Conservation (phyloP, 129 eudicot species). For the Calendula officinalis region DNA sequence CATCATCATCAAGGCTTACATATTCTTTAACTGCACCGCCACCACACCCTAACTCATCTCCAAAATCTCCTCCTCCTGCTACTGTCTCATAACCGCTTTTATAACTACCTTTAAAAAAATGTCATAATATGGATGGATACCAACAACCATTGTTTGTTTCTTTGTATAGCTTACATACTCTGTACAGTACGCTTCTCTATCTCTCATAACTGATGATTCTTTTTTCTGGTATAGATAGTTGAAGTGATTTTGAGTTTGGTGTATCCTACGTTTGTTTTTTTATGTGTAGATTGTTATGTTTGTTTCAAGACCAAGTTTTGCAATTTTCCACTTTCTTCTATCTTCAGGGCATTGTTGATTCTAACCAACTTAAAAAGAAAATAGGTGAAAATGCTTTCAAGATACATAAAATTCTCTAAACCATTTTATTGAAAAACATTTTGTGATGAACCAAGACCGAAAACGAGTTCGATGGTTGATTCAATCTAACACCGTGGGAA, state of each 20-base stretch:
- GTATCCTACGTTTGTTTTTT: neutral
- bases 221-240: slow-evolving; percentile 30
- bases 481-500: too few species aligned
- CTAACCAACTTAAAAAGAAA: too few species aligned
- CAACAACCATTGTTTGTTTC: slow-evolving; percentile 1
- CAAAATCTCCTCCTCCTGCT: too few species aligned
- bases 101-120: slow-evolving; percentile 1
- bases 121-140: slow-evolving; percentile 10
- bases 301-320: too few species aligned
- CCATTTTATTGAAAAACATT: too few species aligned
- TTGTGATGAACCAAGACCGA: too few species aligned
- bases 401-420: too few species aligned
- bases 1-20: slow-evolving; percentile 56
- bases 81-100: slow-evolving; percentile 12
- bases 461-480: too few species aligned
- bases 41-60: slow-evolving; percentile 38
- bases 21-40: slow-evolving; percentile 86
- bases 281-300: neutral
- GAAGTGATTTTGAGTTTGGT: slow-evolving; percentile 27
- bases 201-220: slow-evolving; percentile 1
- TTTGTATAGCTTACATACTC: slow-evolving; percentile 35
- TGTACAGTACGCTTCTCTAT: slow-evolving; percentile 34
- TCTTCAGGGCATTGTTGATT: too few species aligned
- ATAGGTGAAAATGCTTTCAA: too few species aligned
- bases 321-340: too few species aligned